Evolutionary conservation across 2,329 filamentous ascomycete genomes (phyloP), one percentile per base, ranked within the genome.

Genomic region (Pseudogymnoascus sp.): DNA sequence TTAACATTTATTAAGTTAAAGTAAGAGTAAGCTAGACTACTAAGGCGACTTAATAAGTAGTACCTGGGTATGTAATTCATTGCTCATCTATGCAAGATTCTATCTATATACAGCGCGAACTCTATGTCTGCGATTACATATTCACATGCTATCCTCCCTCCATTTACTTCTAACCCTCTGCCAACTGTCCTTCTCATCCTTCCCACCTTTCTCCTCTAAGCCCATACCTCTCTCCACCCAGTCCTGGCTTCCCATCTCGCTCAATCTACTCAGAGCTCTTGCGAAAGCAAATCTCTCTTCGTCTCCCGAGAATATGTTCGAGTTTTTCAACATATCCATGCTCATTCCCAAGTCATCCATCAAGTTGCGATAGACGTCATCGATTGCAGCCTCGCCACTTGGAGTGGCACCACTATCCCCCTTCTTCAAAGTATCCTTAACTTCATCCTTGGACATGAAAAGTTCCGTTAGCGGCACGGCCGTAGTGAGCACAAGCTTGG

Each of bases 211-310:
- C 33, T 72, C 73, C 70, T 75, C 74, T 67, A 79, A 73, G 0
- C 78, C 79, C 70, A 73, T 84, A 1, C 85, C 92, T 12, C 92
- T 77, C 76, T 97, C 93, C 2, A 97, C 90, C 94, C 94, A 99
- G 73, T 97, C 89, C 74, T 86, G 85, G 73, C 91, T 94, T 19
- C 92, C 91, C 94, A 99, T 99, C 76, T 97, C 92, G 62, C 81
- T 88, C 65, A 99, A 77, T 62, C 94, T 80, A 61, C 88, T 92
- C 68, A 97, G 75, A 1, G 94, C 94, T 61, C 94, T 80, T 23
- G 92, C 92, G 79, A 99, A 99, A 0, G 94, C 94, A 78, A 99
- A 99, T 0, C 91, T 84, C 76, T 99, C 94, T 78, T 99, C 94
- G 63, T 97, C 94, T 41, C 94, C 94, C 1, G 88, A 90, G 74